Conservation (phyloP, 2,329 filamentous ascomycete species). For the Exophiala aquamarina region DNA sequence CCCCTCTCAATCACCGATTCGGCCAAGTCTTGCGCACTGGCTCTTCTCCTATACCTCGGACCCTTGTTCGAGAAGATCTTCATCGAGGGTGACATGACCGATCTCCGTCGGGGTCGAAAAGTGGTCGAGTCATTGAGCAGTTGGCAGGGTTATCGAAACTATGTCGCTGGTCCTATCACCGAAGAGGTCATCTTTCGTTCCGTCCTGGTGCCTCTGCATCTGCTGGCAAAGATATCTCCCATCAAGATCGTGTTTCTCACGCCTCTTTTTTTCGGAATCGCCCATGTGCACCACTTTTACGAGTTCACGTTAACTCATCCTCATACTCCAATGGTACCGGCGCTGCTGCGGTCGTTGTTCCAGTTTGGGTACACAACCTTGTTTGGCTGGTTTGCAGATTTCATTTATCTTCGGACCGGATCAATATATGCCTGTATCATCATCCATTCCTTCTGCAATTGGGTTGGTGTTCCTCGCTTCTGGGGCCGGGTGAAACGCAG, state of each 20-base stretch:
- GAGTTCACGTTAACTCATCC: conserved; percentile 85
- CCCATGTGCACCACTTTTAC: conserved; percentile 94
- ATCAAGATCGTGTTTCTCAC: conserved; percentile 71
- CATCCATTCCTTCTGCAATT: conserved; percentile 89
- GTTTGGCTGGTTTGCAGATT: conserved; percentile 91
- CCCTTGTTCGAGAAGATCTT: conserved; percentile 79
- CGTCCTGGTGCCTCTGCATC: conserved; percentile 76
- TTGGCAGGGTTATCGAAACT: conserved; percentile 84
- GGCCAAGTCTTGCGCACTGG: conserved; percentile 65
- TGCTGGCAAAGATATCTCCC: conserved; percentile 64
- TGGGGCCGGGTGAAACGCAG: conserved; percentile 71
- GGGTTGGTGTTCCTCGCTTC: conserved; percentile 81
- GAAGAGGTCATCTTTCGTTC: conserved; percentile 95
- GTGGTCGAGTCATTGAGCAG: conserved; percentile 64
- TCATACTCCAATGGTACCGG: conserved; percentile 61
- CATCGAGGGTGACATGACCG: conserved; percentile 58
- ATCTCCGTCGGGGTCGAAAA: conserved; percentile 59
- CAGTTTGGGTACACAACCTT: conserved; percentile 89
- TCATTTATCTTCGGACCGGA: conserved; percentile 81
- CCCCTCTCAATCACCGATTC: conserved; percentile 69
- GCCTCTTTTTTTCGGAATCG: conserved; percentile 86
- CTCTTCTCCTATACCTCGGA: conserved; percentile 75
- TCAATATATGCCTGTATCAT: conserved; percentile 73
- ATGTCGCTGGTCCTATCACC: conserved; percentile 80
- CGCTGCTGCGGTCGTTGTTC: conserved; percentile 70